Evolutionary conservation across 1,284 basidiomycete species (phyloP).

Genomic region (Cystobasidium sp.): DNA sequence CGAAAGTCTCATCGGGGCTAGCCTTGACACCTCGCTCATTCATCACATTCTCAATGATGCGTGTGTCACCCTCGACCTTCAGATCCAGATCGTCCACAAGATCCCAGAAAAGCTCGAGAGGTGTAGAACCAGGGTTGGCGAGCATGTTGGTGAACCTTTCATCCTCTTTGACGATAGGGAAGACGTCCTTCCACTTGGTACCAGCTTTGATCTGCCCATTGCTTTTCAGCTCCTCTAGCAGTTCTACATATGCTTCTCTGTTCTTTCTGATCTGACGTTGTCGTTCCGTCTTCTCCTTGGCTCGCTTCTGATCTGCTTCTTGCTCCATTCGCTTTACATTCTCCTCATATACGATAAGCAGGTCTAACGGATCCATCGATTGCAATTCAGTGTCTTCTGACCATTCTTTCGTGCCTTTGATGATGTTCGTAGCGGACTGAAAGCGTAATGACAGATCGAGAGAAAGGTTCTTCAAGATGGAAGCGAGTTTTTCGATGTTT

Average conservation of each 20-base stretch:
- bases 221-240: conserved; percentile 72
- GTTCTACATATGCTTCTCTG: conserved; percentile 78
- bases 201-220: conserved; percentile 74
- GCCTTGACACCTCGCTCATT: conserved; percentile 56
- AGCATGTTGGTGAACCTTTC: conserved; percentile 81
- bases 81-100: conserved; percentile 83
- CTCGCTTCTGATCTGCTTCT: conserved; percentile 82
- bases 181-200: conserved; percentile 88
- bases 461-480: conserved; percentile 55
- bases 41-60: conserved; percentile 41
- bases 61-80: conserved; percentile 71
- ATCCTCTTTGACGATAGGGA: conserved; percentile 75
- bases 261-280: conserved; percentile 80
- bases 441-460: conserved; percentile 77
- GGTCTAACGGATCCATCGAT: conserved; percentile 81
- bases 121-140: conserved; percentile 88
- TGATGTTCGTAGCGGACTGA: conserved; percentile 75
- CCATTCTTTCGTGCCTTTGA: conserved; percentile 78
- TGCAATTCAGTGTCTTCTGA: conserved; percentile 71
- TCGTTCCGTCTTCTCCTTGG: conserved; percentile 77
- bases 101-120: conserved; percentile 96
- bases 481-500: conserved; percentile 71
- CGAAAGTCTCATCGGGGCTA: conserved; percentile 54
- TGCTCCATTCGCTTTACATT: conserved; percentile 83
- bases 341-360: conserved; percentile 87